Base-by-base conservation (phyloP, 2,329 filamentous ascomycete species). In the Aspergillus sp. region DNA sequence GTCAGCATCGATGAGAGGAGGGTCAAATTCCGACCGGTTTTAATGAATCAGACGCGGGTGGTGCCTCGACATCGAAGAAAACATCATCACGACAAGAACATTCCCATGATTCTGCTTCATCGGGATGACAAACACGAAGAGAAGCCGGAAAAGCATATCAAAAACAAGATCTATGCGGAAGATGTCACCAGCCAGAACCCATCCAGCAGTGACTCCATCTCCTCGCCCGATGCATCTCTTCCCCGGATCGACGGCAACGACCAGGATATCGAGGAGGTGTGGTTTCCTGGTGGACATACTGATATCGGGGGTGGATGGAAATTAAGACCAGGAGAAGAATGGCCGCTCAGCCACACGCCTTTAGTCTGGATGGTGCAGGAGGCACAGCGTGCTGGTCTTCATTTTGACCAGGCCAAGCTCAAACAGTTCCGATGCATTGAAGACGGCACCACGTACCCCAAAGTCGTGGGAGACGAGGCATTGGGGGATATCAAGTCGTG, bases 261-360 rank as follows among this genome's bases (percentile, higher is more conserved):
- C 10, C n/a, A n/a, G 57, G 84, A 90, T 51, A 82, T 90, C 32
- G 77, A 86, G 47, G 87, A 91, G 56, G 78, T 90, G 3, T 69
- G 64, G 56, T 91, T 91, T 53, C 72, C 86, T 0, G 87, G 87
- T 1, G 80, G 82, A 5, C 87, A 91, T 47, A 85, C 78, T 2
- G 86, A 90, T 48, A 78, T 90, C 13, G 86, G 86, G 0, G 86
- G 86, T 7, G 86, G 86, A 1, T 89, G 85, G 85, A 75, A 78
- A 35, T 64, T 77, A 0, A 60, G 45, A 27, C 41, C 48, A 0
- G 71, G 71, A 12, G 84, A 85, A 54, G 56, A 63, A 26, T 66
- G 65, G 40, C 73, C 80, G 7, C 69, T 85, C 35, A 85, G 80
- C 47, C 82, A 87, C 51, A 73, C 83, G 1, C 81, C 83, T 0